Evolutionary conservation across 257 asterid species (phyloP), one percentile per base, ranked within the genome.

Genomic region (Solanum rostratum): DNA sequence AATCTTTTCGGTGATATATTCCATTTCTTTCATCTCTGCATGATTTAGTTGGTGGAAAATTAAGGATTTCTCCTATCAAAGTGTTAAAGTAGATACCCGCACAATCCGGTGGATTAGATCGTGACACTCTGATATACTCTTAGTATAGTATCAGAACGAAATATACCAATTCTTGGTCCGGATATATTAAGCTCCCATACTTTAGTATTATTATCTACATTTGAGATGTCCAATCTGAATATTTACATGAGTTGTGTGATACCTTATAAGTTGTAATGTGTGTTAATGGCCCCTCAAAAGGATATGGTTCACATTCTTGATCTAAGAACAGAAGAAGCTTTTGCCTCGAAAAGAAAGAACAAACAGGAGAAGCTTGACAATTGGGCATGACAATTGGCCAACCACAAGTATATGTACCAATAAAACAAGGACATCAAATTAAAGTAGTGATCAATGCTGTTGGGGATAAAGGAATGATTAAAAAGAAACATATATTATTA

Each of bases 401-500:
- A 33, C 49, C 0, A 18, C 15, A 68, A 68, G 49, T 68, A 68
- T 68, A 66, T 66, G 71, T 33, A 18, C 73, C 76, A 57, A 52
- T 57, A 49, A 53, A 54, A 52, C 41, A 81, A 37, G 60, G 60
- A 50, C 27, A 57, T n/a, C 7, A 65, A 41, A 46, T 7, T 11
- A 85, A 57, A 59, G 59, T 45, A 20, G 27, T 60, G 30, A 41
- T 33, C 57, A 39, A 41, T 76, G 46, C 39, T 76, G 30, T 52
- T 24, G 66, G 53, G 84, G 86, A 83, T 82, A 83, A 83, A 73
- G 80, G 57, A n/a, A 71, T 71, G 30, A 71, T 71, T n/a, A 7
- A 71, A 70, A 62, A 30, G 70, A 62, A 37, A 45, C 81, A 62
- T 63, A 29, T 66, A 30, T 66, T 55, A 59, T 63, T 24, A 15